Evolutionary conservation across 2,329 filamentous ascomycete genomes (phyloP), one percentile per base, ranked within the genome.

Genomic region (Colletotrichum coccodes): DNA sequence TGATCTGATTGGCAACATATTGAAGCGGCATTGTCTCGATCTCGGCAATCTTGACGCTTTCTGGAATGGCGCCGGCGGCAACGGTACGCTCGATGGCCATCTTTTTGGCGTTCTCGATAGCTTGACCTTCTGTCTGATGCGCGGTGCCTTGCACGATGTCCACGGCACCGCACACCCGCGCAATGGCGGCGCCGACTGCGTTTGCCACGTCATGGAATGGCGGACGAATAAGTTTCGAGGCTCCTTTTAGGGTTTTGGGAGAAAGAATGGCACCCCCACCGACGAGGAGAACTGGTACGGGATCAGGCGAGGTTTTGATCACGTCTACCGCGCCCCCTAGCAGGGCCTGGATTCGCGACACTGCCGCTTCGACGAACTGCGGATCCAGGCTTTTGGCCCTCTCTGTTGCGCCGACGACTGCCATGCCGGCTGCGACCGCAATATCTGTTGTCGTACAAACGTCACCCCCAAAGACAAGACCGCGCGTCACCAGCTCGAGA

Each of bases 171-270:
- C 86, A 89, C 2, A 91, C 87, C 44, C 87, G 80, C 1, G 89
- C 87, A 65, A 88, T 89, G 1, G 89, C 89, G 9, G 89, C 89
- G 2, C 89, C 89, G 11, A 91, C 89, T 0, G 89, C 89, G 73
- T 91, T 91, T 9, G 90, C 89, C 2, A 91, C 87, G 3, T 84
- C 84, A 2, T 87, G 85, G 80, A 84, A 89, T 46, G 83, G 78
- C 0, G 88, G 88, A 70, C 86, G 88, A 50, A 89, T 76, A 1
- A 91, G 86, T 36, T 78, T 80, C 68, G 85, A 87, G 9, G 88
- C 88, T 1, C 89, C 89, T 36, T 79, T 78, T 0, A 91, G 79
- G n/a, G 82, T 76, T 40, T 86, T 80, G 0, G 88, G 88, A 0
- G 86, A 85, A 49, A 91, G 83, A 11, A 91, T 80, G 1, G 89